Evolutionary conservation across 2,329 filamentous ascomycete genomes (phyloP), one percentile per base, ranked within the genome.

Genomic region (Talaromyces sp.): DNA sequence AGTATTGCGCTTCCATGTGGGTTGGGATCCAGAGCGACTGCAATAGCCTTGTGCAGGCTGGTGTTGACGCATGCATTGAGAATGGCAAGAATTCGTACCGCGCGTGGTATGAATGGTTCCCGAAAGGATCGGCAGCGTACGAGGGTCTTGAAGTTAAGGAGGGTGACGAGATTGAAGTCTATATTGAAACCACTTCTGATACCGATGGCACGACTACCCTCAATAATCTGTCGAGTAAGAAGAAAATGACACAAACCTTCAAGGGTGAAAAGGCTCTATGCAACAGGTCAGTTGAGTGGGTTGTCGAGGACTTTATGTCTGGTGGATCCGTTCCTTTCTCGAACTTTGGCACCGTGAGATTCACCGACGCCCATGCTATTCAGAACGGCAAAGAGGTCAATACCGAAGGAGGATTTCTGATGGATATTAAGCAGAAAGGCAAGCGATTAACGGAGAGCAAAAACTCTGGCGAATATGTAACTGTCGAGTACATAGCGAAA

Each of bases 1-100:
- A 70, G 27, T 87, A 86, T 71, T 88, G 86, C 64, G 84, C 84
- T 46, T 86, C 86, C 17, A 84, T 82, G 0, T 89, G 82, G 68
- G 71, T 76, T 57, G 86, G 86, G 7, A 60, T 60, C 29, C 52
- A 54, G 6, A 60, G 52, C 35, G 51, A 56, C 49, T 60, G 58
- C 17, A 35, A 50, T 14, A 46, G 27, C 24, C 38, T 60, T 32
- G 46, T 60, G 19, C 58, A 60, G 19, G 58, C 58, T 21, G 58
- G 58, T 17, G 54, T 60, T 21, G 52, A 60, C n/a, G 56, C 54
- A 35, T 60, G 58, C 53, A 41, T 60, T 53, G 21, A 60, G 32
- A 35, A 60, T 8, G 58, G 55, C 13, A 29, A 26, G 7, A 6
- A 46, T 8, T 46, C 46, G 21, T 60, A 52, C 35, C 31, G 21